These are phyloP conservation scores for Spinacia oleracea DNA, from an alignment of 179 eudicot genomes.

Conservation along the genomic window DNA sequence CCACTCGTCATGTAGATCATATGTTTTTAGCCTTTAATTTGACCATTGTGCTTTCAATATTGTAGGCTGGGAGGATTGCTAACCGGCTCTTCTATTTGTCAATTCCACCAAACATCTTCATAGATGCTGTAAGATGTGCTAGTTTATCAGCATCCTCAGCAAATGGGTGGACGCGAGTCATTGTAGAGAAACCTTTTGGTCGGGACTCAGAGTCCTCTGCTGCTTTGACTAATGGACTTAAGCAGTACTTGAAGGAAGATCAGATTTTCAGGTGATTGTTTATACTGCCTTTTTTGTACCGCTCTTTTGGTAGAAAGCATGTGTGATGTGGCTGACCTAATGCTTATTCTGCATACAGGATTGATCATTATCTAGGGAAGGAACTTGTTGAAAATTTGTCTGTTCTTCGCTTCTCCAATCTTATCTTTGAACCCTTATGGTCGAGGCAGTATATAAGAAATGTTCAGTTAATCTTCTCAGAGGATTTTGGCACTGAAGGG, in stretches of 20 bases:
- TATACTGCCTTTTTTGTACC: neutral
- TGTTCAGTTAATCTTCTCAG: constrained; percentile 91
- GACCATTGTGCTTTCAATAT: constrained; percentile 5
- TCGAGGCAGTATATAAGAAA: constrained; percentile 93
- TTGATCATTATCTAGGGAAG: constrained; percentile 96
- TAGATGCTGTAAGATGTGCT: constrained; percentile 82
- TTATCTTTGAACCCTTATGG: constrained; percentile 96
- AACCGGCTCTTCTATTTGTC: constrained; percentile 93
- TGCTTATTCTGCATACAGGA: constrained; percentile 48
- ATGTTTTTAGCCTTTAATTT: constrained; percentile 3
- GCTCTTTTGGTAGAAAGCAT: neutral
- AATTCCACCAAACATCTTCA: constrained; percentile 92
- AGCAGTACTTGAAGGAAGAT: constrained; percentile 83
- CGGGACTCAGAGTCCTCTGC: constrained; percentile 97
- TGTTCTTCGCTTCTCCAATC: constrained; percentile 96
- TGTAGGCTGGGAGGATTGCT: constrained; percentile 76
- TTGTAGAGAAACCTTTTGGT: constrained; percentile 97
- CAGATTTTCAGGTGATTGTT: constrained; percentile 80
- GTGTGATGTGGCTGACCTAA: neutral
- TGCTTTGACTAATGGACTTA: constrained; percentile 76
- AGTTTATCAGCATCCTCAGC: constrained; percentile 82
- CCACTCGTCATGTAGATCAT: neutral
- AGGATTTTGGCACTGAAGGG: constrained; percentile 99
- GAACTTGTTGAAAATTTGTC: constrained; percentile 97
- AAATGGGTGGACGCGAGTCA: constrained; percentile 93